These are phyloP conservation scores for Filosporella fistucella DNA, from an alignment of 495 filamentous ascomycete genomes.

Conservation along the genomic window DNA sequence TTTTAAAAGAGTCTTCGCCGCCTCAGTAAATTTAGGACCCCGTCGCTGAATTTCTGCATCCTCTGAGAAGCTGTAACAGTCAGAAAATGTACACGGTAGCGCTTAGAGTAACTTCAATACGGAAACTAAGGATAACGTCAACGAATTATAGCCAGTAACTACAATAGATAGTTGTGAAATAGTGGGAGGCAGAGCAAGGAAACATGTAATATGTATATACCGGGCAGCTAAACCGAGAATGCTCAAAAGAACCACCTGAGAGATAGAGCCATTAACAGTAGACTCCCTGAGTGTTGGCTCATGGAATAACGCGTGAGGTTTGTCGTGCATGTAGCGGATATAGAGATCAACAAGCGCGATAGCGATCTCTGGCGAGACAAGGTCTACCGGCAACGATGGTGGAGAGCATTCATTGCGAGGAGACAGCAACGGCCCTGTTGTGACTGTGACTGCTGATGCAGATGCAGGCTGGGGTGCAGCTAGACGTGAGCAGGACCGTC, in stretches of 20 bases:
- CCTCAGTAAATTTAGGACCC: not conserved
- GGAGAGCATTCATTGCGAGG: not conserved
- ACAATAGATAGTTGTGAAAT: too few species aligned
- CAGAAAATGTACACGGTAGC: too few species aligned
- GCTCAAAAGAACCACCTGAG: constrained; percentile 14
- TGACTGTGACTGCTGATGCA: not conserved
- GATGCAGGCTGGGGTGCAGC: not conserved
- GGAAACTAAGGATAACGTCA: not conserved
- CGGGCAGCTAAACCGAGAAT: constrained; percentile 23
- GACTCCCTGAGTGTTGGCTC: constrained; percentile 7
- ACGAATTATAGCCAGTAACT: too few species aligned
- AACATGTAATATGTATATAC: constrained; percentile 9
- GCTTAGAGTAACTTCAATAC: not conserved
- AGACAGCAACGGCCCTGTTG: not conserved
- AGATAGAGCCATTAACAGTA: constrained; percentile 7
- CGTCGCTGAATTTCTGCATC: constrained; percentile 5
- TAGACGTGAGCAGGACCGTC: not conserved
- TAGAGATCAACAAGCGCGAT: constrained; percentile 24
- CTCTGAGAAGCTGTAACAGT: not conserved
- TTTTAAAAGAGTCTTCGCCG: constrained; percentile 4
- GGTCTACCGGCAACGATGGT: too few species aligned
- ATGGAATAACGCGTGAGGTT: constrained; percentile 29
- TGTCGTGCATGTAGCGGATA: constrained; percentile 28
- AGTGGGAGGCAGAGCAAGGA: too few species aligned
- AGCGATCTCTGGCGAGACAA: not conserved